A percentile compares a stretch with the other conserved stretches of the same genome.
Conservation (phyloP, 2,329 filamentous ascomycete genomes). For the Dothideomycetes sp. region DNA sequence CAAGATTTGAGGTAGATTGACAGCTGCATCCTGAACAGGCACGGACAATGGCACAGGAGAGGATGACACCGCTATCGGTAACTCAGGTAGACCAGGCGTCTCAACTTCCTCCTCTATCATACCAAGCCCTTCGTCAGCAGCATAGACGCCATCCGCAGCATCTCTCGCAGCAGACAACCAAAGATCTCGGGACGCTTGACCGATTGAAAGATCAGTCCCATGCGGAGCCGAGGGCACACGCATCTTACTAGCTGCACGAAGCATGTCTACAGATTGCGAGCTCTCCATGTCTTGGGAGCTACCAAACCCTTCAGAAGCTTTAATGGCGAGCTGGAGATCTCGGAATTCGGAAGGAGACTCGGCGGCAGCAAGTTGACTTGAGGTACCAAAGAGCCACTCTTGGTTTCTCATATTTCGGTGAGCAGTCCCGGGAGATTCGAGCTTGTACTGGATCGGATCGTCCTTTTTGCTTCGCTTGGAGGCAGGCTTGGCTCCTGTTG, state of each 20-base stretch:
- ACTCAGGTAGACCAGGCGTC: too few species aligned
- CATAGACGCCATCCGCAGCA: conserved; percentile 14
- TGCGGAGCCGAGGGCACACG: conserved; percentile 15
- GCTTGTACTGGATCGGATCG: conserved; percentile 8
- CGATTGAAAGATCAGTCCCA: conserved; percentile 17
- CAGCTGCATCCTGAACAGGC: too few species aligned
- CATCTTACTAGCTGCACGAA: conserved; percentile 14
- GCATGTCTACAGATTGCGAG: conserved; percentile 15
- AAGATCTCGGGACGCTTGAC: conserved; percentile 33
- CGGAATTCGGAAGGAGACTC: conserved; percentile 57
- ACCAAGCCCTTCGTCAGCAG: background rate
- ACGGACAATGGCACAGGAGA: too few species aligned
- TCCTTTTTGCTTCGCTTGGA: conserved; percentile 25
- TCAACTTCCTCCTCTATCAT: background rate
- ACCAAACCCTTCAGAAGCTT: conserved; percentile 39
- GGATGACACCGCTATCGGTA: too few species aligned
- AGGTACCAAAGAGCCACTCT: conserved; percentile 76
- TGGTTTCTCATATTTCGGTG: conserved; percentile 55
- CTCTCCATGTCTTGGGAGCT: conserved; percentile 12
- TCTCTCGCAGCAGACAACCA: conserved; percentile 65
- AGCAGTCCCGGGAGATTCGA: conserved; percentile 29
- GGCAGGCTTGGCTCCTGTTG: conserved; percentile 5
- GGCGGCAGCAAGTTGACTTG: conserved; percentile 66
- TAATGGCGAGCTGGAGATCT: conserved; percentile 52
- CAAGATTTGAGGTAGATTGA: background rate